A percentile compares a stretch with the other conserved stretches of the same genome.
Evolutionary conservation across 257 asterid species (phyloP).

Genomic region (Petunia secreta): DNA sequence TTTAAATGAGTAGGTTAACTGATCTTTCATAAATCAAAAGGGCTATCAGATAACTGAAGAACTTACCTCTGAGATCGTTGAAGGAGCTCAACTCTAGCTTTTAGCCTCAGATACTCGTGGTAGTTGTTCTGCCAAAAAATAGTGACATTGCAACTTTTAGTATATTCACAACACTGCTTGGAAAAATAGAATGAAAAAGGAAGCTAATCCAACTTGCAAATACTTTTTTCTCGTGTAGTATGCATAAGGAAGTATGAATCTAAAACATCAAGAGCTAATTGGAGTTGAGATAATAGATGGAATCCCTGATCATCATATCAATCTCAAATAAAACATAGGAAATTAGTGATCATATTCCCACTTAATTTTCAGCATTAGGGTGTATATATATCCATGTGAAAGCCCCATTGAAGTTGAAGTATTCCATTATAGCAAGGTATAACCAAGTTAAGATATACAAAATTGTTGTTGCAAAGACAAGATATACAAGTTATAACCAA

Average conservation of each 20-base stretch:
- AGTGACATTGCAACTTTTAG: background rate
- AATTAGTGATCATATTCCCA: background rate
- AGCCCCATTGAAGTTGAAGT: too few relatives aligned
- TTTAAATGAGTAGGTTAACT: too few relatives aligned
- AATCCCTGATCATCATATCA: too few relatives aligned
- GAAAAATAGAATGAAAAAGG: background rate
- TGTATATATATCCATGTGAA: too few relatives aligned
- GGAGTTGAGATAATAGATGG: background rate
- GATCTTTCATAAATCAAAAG: too few relatives aligned
- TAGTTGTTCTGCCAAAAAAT: slow-evolving; percentile 32
- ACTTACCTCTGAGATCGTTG: slow-evolving; percentile 45
- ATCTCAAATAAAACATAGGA: background rate
- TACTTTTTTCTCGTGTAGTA: background rate
- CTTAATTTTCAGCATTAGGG: background rate
- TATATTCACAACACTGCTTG: too few relatives aligned
- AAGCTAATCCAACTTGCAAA: background rate
- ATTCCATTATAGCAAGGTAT: too few relatives aligned
- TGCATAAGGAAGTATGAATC: too few relatives aligned
- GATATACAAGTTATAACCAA: too few relatives aligned
- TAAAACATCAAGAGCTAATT: background rate
- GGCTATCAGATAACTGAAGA: background rate
- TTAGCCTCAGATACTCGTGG: slow-evolving; percentile 42
- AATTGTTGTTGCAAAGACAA: too few relatives aligned
- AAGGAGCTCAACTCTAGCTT: slow-evolving; percentile 46
- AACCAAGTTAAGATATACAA: too few relatives aligned